Conservation (phyloP, 257 asterid species). For the Pogostemon cablin region DNA sequence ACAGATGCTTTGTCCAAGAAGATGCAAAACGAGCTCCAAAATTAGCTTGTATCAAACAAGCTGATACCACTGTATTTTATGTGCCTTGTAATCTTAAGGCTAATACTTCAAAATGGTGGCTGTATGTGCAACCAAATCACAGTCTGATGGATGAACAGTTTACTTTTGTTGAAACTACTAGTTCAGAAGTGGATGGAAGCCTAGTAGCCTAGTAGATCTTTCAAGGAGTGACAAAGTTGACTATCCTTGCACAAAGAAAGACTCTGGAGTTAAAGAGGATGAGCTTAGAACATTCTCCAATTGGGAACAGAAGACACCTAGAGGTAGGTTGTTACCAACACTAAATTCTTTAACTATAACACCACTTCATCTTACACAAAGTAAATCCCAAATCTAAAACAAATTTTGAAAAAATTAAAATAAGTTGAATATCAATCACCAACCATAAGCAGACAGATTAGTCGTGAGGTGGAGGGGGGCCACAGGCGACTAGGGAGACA, state of each 20-base stretch:
- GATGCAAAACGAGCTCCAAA: constrained; percentile 95
- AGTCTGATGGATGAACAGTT: constrained; percentile 41
- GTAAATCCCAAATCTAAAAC: too few relatives aligned
- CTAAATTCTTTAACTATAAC: too few relatives aligned
- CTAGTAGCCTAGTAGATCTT: constrained; percentile 28
- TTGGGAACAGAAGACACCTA: too few relatives aligned
- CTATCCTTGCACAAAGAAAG: constrained; percentile 40
- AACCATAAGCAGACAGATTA: too few relatives aligned
- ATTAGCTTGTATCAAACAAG: constrained; percentile 57
- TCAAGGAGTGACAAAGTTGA: constrained; percentile 36
- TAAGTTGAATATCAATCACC: too few relatives aligned
- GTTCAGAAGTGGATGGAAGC: constrained; percentile 39
- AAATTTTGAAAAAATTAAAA: too few relatives aligned
- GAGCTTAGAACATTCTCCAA: too few relatives aligned
- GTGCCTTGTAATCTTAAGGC: constrained; percentile 48
- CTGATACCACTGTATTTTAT: constrained; percentile 39
- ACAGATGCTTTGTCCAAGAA: constrained; percentile 86
- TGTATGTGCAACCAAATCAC: constrained; percentile 53
- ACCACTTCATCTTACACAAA: too few relatives aligned
- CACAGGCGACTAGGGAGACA: too few relatives aligned
- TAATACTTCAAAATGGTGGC: constrained; percentile 78
- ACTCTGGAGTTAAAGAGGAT: constrained; percentile 32
- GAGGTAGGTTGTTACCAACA: too few relatives aligned
- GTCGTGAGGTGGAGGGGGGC: too few relatives aligned
- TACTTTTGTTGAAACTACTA: constrained; percentile 34